phyloP scores from a whole-genome alignment of 1,284 basidiomycete genomes.

The Vanrija sp. region DNA sequence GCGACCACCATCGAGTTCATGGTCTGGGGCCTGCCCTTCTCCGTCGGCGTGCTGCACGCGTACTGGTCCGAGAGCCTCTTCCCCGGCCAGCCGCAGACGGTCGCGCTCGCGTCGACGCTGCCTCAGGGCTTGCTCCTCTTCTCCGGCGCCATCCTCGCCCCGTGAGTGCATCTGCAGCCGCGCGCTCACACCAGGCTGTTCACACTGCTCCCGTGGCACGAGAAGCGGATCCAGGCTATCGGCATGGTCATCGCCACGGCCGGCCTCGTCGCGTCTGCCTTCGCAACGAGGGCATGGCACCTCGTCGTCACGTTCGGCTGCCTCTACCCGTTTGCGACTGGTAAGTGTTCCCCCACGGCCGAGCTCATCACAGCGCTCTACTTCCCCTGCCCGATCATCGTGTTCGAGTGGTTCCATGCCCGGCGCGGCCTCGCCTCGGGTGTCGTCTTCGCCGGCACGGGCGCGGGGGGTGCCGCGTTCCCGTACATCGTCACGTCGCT shows the following conservation, averaged over 20 bases:
- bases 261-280: slow-evolving; percentile 33
- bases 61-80: slow-evolving; percentile 45
- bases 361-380: slow-evolving; percentile 28
- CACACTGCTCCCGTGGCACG: slow-evolving; percentile 28
- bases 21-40: slow-evolving; percentile 46
- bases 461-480: slow-evolving; percentile 43
- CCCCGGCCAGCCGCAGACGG: slow-evolving; percentile 10
- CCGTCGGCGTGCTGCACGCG: slow-evolving; percentile 42
- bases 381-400: slow-evolving; percentile 42
- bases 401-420: slow-evolving; percentile 46
- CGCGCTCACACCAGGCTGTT: slow-evolving; percentile 20
- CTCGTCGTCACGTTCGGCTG: slow-evolving; percentile 41
- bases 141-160: slow-evolving; percentile 30
- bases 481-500: slow-evolving; percentile 41
- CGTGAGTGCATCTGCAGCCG: background rate
- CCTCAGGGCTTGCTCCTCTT: slow-evolving; percentile 39
- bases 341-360: slow-evolving; percentile 11
- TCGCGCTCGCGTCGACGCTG: slow-evolving; percentile 44
- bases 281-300: slow-evolving; percentile 40
- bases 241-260: slow-evolving; percentile 28
- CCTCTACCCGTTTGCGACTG: slow-evolving; percentile 40
- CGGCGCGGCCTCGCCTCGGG: slow-evolving; percentile 43
- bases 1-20: slow-evolving; percentile 41
- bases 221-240: slow-evolving; percentile 23
- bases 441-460: slow-evolving; percentile 46